Evolutionary conservation across 2,329 filamentous ascomycete genomes (phyloP).

Genomic region (Penicillium sp.): DNA sequence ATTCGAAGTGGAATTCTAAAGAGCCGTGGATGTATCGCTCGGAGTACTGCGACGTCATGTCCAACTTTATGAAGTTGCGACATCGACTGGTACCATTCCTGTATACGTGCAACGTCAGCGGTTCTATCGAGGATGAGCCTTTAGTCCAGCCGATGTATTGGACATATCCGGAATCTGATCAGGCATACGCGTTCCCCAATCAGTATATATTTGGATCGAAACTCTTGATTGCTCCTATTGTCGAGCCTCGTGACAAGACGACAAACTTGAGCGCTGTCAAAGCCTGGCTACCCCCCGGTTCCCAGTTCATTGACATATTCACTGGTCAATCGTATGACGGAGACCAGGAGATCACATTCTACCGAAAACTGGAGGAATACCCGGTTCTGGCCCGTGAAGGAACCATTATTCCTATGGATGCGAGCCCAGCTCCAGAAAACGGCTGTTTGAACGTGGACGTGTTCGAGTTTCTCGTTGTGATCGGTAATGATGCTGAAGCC

Average conservation of each 20-base stretch:
- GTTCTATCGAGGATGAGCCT: background rate
- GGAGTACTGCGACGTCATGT: background rate
- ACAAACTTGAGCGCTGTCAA: background rate
- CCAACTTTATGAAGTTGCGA: background rate
- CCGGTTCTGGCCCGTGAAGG: background rate
- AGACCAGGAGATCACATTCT: background rate
- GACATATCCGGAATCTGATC: slow-evolving; percentile 50
- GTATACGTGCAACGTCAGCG: background rate
- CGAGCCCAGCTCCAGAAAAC: background rate
- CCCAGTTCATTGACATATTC: background rate
- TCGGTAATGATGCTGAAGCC: background rate
- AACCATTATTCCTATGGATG: background rate
- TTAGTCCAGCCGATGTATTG: background rate
- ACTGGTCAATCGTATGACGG: background rate
- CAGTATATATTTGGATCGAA: slow-evolving; percentile 64
- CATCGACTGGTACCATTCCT: background rate
- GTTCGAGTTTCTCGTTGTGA: background rate
- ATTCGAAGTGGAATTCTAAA: background rate
- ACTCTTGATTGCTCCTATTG: slow-evolving; percentile 62
- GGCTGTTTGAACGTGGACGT: background rate
- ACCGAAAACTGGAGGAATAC: background rate
- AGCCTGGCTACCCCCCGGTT: background rate
- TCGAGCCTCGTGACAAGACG: slow-evolving; percentile 42
- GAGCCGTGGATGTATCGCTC: background rate
- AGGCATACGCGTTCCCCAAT: slow-evolving; percentile 62